A percentile compares a stretch with the other conserved stretches of the same genome.
Evolutionary conservation across 768 basidiomycete genomes (phyloP).

Genomic region (Gyrodon lividus): DNA sequence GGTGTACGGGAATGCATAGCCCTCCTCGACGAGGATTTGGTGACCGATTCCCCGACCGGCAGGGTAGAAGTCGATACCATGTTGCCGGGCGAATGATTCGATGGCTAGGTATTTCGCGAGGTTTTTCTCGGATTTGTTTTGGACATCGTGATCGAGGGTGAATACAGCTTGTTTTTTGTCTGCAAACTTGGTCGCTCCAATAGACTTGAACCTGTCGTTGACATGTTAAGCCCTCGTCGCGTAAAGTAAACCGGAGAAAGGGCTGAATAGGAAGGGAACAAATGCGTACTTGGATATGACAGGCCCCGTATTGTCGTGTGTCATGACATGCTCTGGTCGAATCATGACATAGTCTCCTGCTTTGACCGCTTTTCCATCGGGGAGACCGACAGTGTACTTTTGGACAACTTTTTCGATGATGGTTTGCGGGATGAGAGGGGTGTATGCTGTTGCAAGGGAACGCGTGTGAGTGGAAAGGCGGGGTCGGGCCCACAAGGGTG

Average conservation of each 20-base stretch:
- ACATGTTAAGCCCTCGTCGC: not conserved
- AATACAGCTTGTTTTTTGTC: conserved; percentile 88
- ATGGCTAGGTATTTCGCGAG: conserved; percentile 89
- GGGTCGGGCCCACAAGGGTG: conserved; percentile 5
- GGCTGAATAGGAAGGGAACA: conserved; percentile 5
- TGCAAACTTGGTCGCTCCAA: conserved; percentile 83
- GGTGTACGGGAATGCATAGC: conserved; percentile 94
- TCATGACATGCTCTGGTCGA: conserved; percentile 96
- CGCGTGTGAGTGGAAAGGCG: conserved; percentile 11
- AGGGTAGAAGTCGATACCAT: conserved; percentile 93
- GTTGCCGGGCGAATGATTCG: conserved; percentile 82
- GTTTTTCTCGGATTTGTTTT: conserved; percentile 91
- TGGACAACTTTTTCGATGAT: conserved; percentile 98
- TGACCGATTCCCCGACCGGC: conserved; percentile 98
- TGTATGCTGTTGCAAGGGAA: conserved; percentile 33
- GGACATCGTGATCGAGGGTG: conserved; percentile 97
- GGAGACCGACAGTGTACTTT: conserved; percentile 90
- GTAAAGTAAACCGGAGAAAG: not conserved
- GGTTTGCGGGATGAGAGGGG: conserved; percentile 65
- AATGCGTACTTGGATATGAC: conserved; percentile 88
- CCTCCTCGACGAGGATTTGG: conserved; percentile 96
- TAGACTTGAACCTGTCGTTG: conserved; percentile 79
- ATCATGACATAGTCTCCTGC: conserved; percentile 99
- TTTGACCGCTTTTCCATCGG: conserved; percentile 73
- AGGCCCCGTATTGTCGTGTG: conserved; percentile 97